phyloP scores from a whole-genome alignment of 371 early-diverging fungal species.

The Smittium mucronatum region DNA sequence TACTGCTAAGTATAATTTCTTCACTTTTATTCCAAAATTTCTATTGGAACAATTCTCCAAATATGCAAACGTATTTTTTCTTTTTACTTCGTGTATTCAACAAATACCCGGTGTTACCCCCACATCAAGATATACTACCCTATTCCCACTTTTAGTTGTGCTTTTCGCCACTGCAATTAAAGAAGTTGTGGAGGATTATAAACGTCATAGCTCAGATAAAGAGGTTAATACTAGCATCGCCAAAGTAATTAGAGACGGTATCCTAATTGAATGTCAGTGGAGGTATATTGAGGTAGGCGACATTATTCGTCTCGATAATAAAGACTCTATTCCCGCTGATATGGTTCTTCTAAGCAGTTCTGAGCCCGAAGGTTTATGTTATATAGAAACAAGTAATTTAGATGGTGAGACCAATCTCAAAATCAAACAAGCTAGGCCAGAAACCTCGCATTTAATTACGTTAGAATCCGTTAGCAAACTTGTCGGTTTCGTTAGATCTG shows the following conservation, averaged over 20 bases:
- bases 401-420: constrained; percentile 95
- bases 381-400: constrained; percentile 89
- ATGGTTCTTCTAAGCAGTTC: constrained; percentile 65
- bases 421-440: constrained; percentile 67
- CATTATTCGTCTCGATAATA: constrained; percentile 71
- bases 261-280: constrained; percentile 58
- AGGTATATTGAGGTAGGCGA: constrained; percentile 78
- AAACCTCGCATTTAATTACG: constrained; percentile 50
- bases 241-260: constrained; percentile 41
- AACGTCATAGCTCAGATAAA: constrained; percentile 64
- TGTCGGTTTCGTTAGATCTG: constrained; percentile 46
- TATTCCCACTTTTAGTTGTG: constrained; percentile 84
- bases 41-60: constrained; percentile 88
- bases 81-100: constrained; percentile 80
- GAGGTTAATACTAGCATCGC: constrained; percentile 59
- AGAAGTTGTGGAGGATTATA: constrained; percentile 91
- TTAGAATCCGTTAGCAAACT: constrained; percentile 45
- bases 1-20: constrained; percentile 78
- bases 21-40: constrained; percentile 86
- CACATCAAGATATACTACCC: constrained; percentile 73
- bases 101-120: constrained; percentile 77
- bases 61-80: constrained; percentile 90
- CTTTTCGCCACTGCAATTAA: constrained; percentile 88
- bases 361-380: constrained; percentile 82
- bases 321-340: constrained; percentile 88